These are phyloP conservation scores for Arthrobotrys sinensis DNA, from an alignment of 2,329 filamentous ascomycete species.

Conservation along the genomic window DNA sequence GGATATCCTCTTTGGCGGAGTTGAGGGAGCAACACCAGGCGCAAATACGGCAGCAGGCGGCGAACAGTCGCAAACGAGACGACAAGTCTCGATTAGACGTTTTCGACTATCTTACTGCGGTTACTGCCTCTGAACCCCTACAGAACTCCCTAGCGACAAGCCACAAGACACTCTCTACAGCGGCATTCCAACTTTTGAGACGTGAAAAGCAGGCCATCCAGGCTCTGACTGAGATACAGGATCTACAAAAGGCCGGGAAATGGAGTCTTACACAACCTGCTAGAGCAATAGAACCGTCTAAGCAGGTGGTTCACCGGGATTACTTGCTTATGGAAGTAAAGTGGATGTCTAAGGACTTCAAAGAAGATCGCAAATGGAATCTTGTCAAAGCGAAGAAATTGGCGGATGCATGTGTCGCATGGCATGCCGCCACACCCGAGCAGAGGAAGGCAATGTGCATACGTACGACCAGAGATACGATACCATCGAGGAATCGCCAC, in stretches of 20 bases:
- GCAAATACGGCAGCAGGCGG: slow-evolving; percentile 43
- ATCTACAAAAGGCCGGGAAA: slow-evolving; percentile 89
- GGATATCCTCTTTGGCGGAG: slow-evolving; percentile 46
- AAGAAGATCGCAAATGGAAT: slow-evolving; percentile 96
- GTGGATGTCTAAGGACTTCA: slow-evolving; percentile 98
- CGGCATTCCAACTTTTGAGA: slow-evolving; percentile 85
- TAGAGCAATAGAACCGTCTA: slow-evolving; percentile 83
- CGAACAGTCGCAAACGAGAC: slow-evolving; percentile 66
- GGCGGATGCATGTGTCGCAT: slow-evolving; percentile 87
- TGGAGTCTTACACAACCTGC: slow-evolving; percentile 94
- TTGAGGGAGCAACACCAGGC: slow-evolving; percentile 38
- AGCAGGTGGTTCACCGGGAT: slow-evolving; percentile 86
- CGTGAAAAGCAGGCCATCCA: slow-evolving; percentile 90
- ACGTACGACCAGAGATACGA: slow-evolving; percentile 66
- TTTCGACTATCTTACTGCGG: slow-evolving; percentile 75
- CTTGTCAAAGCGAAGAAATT: slow-evolving; percentile 83
- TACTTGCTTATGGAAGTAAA: slow-evolving; percentile 90
- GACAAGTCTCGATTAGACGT: slow-evolving; percentile 68
- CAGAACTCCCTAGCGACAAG: slow-evolving; percentile 83
- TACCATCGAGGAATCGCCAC: slow-evolving; percentile 58
- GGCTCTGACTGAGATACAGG: slow-evolving; percentile 87
- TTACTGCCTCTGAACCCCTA: slow-evolving; percentile 75
- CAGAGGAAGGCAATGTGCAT: slow-evolving; percentile 78
- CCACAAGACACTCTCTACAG: slow-evolving; percentile 89
- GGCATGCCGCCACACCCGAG: slow-evolving; percentile 77